These are phyloP conservation scores for Dendrothele bispora DNA, from an alignment of 768 basidiomycete species.

Conservation along the genomic window DNA sequence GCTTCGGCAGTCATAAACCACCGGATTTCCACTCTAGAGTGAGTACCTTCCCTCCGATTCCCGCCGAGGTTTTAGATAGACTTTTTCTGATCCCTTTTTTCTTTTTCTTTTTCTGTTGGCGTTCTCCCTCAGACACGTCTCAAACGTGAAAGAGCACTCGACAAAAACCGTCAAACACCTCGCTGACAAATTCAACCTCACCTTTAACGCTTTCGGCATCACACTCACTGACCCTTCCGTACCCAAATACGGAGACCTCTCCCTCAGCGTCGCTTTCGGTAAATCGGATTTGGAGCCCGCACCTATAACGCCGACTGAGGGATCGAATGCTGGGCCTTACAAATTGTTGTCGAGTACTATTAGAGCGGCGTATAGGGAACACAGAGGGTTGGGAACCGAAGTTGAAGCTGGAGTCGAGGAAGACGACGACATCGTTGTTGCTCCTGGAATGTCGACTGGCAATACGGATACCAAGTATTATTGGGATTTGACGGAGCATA, in stretches of 20 bases:
- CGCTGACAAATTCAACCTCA: conserved; percentile 38
- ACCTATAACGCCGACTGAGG: conserved; percentile 37
- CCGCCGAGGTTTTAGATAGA: too few relatives aligned
- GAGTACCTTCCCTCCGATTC: too few relatives aligned
- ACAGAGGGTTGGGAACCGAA: conserved; percentile 20
- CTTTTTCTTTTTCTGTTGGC: neutral
- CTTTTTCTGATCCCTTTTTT: neutral
- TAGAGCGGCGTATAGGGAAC: conserved; percentile 35
- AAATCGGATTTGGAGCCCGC: conserved; percentile 50
- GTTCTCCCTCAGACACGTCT: conserved; percentile 30
- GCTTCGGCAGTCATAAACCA: conserved; percentile 51
- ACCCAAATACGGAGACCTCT: conserved; percentile 28
- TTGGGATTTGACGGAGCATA: conserved; percentile 30
- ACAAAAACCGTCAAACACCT: conserved; percentile 30
- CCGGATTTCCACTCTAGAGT: conserved; percentile 45
- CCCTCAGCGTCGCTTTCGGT: conserved; percentile 36
- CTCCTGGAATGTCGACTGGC: conserved; percentile 34
- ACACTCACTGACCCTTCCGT: conserved; percentile 16
- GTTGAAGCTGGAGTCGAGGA: too few relatives aligned
- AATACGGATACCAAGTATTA: conserved; percentile 37
- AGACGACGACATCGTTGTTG: conserved; percentile 16
- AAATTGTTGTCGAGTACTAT: conserved; percentile 42
- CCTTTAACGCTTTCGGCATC: conserved; percentile 38
- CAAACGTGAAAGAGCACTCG: conserved; percentile 26
- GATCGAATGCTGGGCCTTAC: conserved; percentile 22